Percentiles rank a stretch among this genome's conserved stretches.
phyloP scores from a whole-genome alignment of 2,329 filamentous ascomycete genomes.

The Tetracladium maxilliforme region DNA sequence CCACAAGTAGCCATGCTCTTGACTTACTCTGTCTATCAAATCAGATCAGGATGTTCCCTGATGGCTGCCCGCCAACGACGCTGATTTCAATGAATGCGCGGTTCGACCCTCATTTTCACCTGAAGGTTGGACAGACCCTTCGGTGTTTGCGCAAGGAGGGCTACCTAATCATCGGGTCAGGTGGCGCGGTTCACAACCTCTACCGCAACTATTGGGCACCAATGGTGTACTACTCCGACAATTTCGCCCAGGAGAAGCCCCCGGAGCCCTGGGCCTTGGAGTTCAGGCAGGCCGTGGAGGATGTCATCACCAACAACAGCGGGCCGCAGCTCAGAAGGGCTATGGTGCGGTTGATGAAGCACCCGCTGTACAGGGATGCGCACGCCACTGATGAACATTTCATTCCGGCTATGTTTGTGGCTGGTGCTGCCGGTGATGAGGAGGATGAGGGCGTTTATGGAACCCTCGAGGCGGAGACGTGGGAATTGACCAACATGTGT shows the following conservation, averaged over 20 bases:
- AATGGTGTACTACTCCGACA: conserved; percentile 48
- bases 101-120: conserved; percentile 39
- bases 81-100: conserved; percentile 38
- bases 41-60: conserved; percentile 56
- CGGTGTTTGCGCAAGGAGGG: conserved; percentile 36
- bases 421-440: conserved; percentile 34
- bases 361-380: conserved; percentile 48
- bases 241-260: conserved; percentile 42
- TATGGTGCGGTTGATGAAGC: conserved; percentile 51
- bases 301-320: conserved; percentile 36
- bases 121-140: conserved; percentile 40
- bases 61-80: conserved; percentile 48
- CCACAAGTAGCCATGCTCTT: no score
- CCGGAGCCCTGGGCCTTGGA: conserved; percentile 46
- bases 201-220: conserved; percentile 52
- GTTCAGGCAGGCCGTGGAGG: conserved; percentile 50
- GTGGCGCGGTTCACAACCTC: conserved; percentile 56
- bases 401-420: conserved; percentile 49
- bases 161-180: conserved; percentile 41
- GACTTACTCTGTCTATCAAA: no score
- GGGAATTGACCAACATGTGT: conserved; percentile 52
- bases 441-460: conserved; percentile 27
- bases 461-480: conserved; percentile 40
- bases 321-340: conserved; percentile 38
- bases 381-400: conserved; percentile 60